A percentile compares a stretch with the other conserved stretches of the same genome.
Evolutionary conservation across 2,329 filamentous ascomycete species (phyloP).

Genomic region (Chrysosphaeria jannelii): DNA sequence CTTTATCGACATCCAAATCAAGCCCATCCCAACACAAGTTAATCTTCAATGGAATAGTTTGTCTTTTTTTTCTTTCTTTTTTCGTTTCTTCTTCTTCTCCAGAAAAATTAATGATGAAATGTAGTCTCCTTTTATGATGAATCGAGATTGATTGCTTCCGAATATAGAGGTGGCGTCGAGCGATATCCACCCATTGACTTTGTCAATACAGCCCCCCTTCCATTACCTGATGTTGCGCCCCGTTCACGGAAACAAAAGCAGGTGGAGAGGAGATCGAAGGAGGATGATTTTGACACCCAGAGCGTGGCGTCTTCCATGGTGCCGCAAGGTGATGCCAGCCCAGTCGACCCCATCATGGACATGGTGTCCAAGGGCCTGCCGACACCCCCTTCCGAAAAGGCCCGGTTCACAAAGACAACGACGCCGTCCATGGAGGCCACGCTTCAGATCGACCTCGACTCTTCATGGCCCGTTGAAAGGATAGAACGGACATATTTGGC

Average conservation of each 20-base stretch:
- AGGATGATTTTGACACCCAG: conserved; percentile 10
- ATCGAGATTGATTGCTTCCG: conserved; percentile 65
- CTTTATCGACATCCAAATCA: conserved; percentile 62
- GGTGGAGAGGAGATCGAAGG: conserved; percentile 1
- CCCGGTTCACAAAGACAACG: neutral
- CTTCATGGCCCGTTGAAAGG: no score
- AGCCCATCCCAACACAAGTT: conserved; percentile 35
- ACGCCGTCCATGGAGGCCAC: neutral
- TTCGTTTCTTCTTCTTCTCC: no score
- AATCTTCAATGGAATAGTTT: conserved; percentile 14
- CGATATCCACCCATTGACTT: conserved; percentile 24
- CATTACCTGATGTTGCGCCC: no score
- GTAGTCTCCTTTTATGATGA: conserved; percentile 60
- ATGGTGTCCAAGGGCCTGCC: conserved; percentile 8
- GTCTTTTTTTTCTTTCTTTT: no score
- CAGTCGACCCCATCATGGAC: conserved; percentile 2
- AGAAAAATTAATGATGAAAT: neutral
- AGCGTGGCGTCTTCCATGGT: conserved; percentile 11
- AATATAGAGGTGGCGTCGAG: conserved; percentile 53
- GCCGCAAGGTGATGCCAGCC: conserved; percentile 8
- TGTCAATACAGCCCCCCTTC: neutral
- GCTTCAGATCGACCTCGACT: neutral
- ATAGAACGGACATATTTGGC: neutral
- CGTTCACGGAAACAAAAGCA: conserved; percentile 6
- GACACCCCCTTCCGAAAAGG: conserved; percentile 13